A percentile compares a stretch with the other conserved stretches of the same genome.
These are phyloP conservation scores for Aspergillus thermomutatus DNA, from an alignment of 2,329 filamentous ascomycete genomes.

Conservation along the genomic window DNA sequence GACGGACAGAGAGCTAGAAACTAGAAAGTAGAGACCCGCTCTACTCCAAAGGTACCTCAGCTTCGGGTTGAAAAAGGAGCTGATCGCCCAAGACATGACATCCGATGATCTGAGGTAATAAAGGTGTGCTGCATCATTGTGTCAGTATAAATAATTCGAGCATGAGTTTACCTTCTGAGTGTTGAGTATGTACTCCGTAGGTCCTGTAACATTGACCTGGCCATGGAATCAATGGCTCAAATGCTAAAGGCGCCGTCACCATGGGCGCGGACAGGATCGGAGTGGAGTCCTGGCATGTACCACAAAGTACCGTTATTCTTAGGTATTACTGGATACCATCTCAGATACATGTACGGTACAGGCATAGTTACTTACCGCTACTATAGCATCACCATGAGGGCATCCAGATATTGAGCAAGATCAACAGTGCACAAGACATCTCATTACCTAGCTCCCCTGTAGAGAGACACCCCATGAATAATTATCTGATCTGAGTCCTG, in stretches of 20 bases:
- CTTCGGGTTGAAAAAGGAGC: background rate
- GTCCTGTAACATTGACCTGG: constrained; percentile 4
- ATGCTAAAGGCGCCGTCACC: constrained; percentile 18
- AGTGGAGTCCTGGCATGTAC: constrained; percentile 6
- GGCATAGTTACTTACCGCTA: background rate
- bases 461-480: background rate
- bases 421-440: background rate
- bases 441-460: background rate
- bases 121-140: no score
- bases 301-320: background rate
- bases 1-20: background rate
- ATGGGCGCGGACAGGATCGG: constrained; percentile 16
- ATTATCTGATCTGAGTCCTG: background rate
- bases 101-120: no score
- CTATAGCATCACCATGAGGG: background rate
- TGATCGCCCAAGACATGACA: background rate
- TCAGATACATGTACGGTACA: background rate
- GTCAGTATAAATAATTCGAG: no score
- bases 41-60: background rate
- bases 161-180: background rate
- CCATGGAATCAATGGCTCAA: constrained; percentile 15
- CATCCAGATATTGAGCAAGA: background rate
- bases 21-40: background rate
- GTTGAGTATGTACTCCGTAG: background rate
- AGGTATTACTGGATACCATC: background rate